A percentile compares a stretch with the other conserved stretches of the same genome.
Conservation (phyloP, 2,329 filamentous ascomycete genomes). For the Penicillium sumatraense region DNA sequence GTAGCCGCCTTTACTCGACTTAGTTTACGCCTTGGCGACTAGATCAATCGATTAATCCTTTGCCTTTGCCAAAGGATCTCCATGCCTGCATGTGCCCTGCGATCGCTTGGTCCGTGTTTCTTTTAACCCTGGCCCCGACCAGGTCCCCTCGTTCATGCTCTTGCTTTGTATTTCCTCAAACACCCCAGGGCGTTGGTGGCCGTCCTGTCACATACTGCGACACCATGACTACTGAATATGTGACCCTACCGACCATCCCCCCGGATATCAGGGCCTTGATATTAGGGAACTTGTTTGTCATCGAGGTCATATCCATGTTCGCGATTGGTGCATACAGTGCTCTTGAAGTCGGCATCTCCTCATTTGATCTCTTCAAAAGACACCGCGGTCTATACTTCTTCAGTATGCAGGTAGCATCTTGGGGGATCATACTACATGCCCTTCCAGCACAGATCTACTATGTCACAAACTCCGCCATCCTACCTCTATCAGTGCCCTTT, state of each 20-base stretch:
- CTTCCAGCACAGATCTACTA: slow-evolving; percentile 33
- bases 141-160: not conserved
- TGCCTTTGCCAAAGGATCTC: not conserved
- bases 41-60: not conserved
- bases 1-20: not conserved
- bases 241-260: slow-evolving; percentile 4
- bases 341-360: slow-evolving; percentile 46
- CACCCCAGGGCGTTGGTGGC: not conserved
- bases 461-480: not conserved
- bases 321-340: slow-evolving; percentile 41
- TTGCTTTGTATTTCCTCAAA: not conserved
- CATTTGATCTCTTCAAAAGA: slow-evolving; percentile 48
- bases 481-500: slow-evolving; percentile 9
- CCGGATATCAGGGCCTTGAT: slow-evolving; percentile 4
- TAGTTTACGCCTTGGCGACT: not conserved
- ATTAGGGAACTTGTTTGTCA: slow-evolving; percentile 6
- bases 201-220: not conserved
- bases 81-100: not conserved
- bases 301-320: slow-evolving; percentile 16
- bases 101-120: not conserved
- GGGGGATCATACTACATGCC: slow-evolving; percentile 42
- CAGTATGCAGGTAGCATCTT: slow-evolving; percentile 45
- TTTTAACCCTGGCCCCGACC: not conserved
- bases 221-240: slow-evolving; percentile 10
- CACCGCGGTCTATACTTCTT: slow-evolving; percentile 52